Percentiles rank a stretch among this genome's conserved stretches.
Evolutionary conservation across 768 basidiomycete species (phyloP).

Genomic region (Boletus huronensis): DNA sequence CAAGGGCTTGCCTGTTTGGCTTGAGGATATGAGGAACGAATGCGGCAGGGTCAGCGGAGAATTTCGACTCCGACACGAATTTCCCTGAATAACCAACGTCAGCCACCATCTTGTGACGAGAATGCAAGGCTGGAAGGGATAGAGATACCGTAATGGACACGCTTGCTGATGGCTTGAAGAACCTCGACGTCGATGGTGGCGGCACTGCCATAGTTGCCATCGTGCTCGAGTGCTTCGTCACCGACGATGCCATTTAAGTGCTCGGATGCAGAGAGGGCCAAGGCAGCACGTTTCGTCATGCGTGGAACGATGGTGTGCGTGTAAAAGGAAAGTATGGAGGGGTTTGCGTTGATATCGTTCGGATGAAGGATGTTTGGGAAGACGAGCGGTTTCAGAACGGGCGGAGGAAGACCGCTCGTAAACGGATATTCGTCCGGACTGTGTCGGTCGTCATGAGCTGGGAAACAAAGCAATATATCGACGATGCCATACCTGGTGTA

Average conservation of each 20-base stretch:
- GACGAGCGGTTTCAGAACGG: constrained; percentile 68
- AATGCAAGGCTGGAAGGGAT: constrained; percentile 24
- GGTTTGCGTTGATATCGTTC: constrained; percentile 82
- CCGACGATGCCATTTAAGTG: constrained; percentile 64
- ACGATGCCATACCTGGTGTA: constrained; percentile 73
- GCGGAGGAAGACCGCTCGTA: constrained; percentile 72
- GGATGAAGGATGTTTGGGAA: constrained; percentile 79
- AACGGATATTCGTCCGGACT: constrained; percentile 99
- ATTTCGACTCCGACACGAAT: constrained; percentile 98
- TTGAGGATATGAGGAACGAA: constrained; percentile 91
- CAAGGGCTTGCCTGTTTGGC: constrained; percentile 74
- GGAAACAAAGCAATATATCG: not conserved
- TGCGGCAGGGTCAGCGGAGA: constrained; percentile 74
- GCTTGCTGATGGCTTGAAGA: constrained; percentile 95
- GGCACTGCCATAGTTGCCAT: constrained; percentile 96
- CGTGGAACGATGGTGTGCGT: constrained; percentile 82
- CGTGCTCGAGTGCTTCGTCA: constrained; percentile 77
- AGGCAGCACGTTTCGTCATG: constrained; percentile 73
- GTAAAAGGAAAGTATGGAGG: constrained; percentile 87
- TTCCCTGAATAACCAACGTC: constrained; percentile 60
- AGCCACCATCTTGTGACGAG: constrained; percentile 1
- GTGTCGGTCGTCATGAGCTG: constrained; percentile 2
- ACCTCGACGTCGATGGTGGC: constrained; percentile 94
- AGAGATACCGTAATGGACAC: constrained; percentile 88
- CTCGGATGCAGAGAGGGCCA: constrained; percentile 60